Evolutionary conservation across 495 filamentous ascomycete genomes (phyloP).

Genomic region (Neurospora terricola): DNA sequence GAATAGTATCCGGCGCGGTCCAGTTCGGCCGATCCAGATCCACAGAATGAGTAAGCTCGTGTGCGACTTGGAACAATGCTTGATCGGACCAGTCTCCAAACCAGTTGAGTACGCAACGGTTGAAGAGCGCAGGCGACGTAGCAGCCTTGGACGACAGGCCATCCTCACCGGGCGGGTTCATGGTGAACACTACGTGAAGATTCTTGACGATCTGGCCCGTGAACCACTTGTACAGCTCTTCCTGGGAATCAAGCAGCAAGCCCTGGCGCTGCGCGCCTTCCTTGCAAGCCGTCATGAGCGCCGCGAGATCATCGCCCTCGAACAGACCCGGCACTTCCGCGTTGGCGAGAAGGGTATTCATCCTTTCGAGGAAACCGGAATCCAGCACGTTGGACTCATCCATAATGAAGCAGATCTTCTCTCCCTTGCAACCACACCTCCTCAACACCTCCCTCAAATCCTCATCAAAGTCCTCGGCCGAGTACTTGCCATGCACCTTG

Average conservation of each 20-base stretch:
- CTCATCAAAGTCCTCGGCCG: slow-evolving; percentile 96
- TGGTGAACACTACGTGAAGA: slow-evolving; percentile 96
- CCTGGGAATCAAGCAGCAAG: slow-evolving; percentile 86
- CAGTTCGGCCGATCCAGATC: slow-evolving; percentile 85
- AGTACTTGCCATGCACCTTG: slow-evolving; percentile 98
- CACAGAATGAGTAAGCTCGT: slow-evolving; percentile 88
- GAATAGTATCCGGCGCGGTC: slow-evolving; percentile 80
- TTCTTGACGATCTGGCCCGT: slow-evolving; percentile 99
- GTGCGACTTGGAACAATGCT: slow-evolving; percentile 94
- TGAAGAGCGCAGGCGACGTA: slow-evolving; percentile 95
- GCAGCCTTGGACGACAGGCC: slow-evolving; percentile 91
- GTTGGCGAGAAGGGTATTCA: slow-evolving; percentile 97
- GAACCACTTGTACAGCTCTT: slow-evolving; percentile 99
- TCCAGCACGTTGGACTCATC: slow-evolving; percentile 98
- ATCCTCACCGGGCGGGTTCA: slow-evolving; percentile 92
- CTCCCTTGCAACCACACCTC: slow-evolving; percentile 89
- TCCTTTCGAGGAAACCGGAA: slow-evolving; percentile 95
- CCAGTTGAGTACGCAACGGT: slow-evolving; percentile 98
- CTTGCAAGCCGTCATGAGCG: slow-evolving; percentile 96
- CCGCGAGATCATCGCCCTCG: slow-evolving; percentile 91
- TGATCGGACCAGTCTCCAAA: slow-evolving; percentile 99
- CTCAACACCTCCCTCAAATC: slow-evolving; percentile 90
- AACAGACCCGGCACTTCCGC: slow-evolving; percentile 97
- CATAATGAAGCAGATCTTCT: slow-evolving; percentile 99
- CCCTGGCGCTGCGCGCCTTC: slow-evolving; percentile 97